Percentiles rank a stretch among this genome's conserved stretches.
These are phyloP conservation scores for Trichosporon coremiiforme DNA, from an alignment of 1,284 basidiomycete species.

Conservation along the genomic window DNA sequence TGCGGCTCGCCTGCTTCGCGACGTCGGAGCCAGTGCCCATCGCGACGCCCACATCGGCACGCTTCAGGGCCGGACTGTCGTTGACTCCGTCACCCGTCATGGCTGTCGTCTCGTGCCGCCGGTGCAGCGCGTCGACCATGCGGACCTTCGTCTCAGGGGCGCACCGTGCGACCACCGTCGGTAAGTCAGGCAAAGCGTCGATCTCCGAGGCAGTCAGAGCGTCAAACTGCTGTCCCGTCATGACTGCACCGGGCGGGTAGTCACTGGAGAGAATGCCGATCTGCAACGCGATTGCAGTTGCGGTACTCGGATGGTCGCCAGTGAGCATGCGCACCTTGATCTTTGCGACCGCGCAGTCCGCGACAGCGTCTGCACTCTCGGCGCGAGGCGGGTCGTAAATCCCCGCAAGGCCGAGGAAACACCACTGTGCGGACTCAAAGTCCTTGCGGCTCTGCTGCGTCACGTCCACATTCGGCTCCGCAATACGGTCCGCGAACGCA, in stretches of 20 bases:
- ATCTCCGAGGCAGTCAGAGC: conserved; percentile 65
- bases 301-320: conserved; percentile 59
- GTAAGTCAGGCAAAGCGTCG: conserved; percentile 61
- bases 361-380: conserved; percentile 66
- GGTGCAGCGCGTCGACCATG: conserved; percentile 65
- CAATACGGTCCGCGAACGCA: conserved; percentile 56
- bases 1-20: conserved; percentile 63
- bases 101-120: conserved; percentile 56
- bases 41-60: conserved; percentile 67
- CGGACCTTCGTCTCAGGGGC: conserved; percentile 61
- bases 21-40: conserved; percentile 74
- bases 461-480: conserved; percentile 53
- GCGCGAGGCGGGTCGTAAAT: conserved; percentile 72
- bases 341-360: conserved; percentile 65
- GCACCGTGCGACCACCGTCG: conserved; percentile 65
- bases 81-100: conserved; percentile 64
- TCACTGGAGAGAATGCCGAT: conserved; percentile 62
- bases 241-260: conserved; percentile 55
- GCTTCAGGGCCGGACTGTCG: conserved; percentile 62
- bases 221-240: conserved; percentile 67
- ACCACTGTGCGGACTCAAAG: conserved; percentile 62
- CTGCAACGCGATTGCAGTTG: conserved; percentile 59
- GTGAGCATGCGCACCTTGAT: conserved; percentile 71
- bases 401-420: conserved; percentile 67
- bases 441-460: conserved; percentile 58